Percentiles rank a stretch among this genome's conserved stretches.
Conservation (phyloP, 2,329 filamentous ascomycete species). For the Annulohypoxylon truncatum region DNA sequence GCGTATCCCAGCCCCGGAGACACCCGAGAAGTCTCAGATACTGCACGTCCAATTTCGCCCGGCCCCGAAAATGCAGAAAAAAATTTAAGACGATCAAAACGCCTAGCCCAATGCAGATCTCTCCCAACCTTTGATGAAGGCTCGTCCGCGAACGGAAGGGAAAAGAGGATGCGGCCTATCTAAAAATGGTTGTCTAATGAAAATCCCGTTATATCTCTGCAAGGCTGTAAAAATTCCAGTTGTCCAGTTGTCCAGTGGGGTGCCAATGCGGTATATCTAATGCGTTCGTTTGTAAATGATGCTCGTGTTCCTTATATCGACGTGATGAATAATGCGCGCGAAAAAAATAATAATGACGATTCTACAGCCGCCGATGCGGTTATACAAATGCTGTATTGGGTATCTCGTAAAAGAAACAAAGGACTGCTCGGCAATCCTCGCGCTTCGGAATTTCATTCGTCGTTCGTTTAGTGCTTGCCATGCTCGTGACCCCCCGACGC, state of each 20-base stretch:
- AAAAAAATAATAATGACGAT: slow-evolving; percentile 5
- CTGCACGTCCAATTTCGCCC: slow-evolving; percentile 9
- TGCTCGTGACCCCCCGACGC: slow-evolving; percentile 39
- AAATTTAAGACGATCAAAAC: slow-evolving; percentile 16
- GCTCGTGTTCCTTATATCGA: background rate
- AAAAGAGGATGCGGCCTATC: slow-evolving; percentile 19
- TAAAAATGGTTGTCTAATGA: slow-evolving; percentile 35
- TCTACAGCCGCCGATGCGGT: slow-evolving; percentile 25
- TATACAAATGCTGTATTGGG: slow-evolving; percentile 44
- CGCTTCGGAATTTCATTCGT: background rate
- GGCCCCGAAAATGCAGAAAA: slow-evolving; percentile 22
- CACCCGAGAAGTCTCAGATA: slow-evolving; percentile 5
- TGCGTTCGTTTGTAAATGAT: slow-evolving; percentile 12
- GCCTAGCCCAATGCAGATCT: slow-evolving; percentile 32
- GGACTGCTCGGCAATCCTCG: slow-evolving; percentile 25
- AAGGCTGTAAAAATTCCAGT: background rate
- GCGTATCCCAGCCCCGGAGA: slow-evolving; percentile 1
- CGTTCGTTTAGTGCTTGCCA: slow-evolving; percentile 41
- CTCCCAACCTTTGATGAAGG: background rate
- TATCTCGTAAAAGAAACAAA: slow-evolving; percentile 42
- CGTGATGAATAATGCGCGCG: background rate
- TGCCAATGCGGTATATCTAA: slow-evolving; percentile 35
- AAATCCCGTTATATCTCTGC: slow-evolving; percentile 21
- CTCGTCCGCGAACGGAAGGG: background rate
- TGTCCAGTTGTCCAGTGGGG: background rate